Base-by-base conservation (phyloP, 2,329 filamentous ascomycete species). In the Colletotrichum noveboracense region DNA sequence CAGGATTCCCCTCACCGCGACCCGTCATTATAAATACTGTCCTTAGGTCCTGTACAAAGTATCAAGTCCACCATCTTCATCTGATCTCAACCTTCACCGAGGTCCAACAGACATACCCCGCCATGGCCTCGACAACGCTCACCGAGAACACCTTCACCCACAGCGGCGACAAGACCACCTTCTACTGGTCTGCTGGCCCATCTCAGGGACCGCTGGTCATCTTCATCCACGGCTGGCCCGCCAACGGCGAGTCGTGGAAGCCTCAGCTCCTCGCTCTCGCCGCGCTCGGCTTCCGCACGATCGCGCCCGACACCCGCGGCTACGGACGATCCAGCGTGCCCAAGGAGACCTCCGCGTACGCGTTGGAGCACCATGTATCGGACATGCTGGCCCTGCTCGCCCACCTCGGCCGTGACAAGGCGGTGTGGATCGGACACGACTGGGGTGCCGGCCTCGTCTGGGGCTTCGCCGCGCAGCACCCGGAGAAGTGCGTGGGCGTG, bases 401-500 rank as follows among this genome's bases (percentile, higher is more conserved):
- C 24, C 78, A 81, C 28, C 76, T 83, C 1, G 68, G 70, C 21
- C 79, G 87, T 24, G 74, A 80, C 0, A 82, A 83, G 9, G 87
- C 87, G 3, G 79, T 90, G n/a, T 89, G 88, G 87, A 80, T 88
- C 38, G 86, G 83, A 14, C 87, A 88, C 73, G 86, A 88, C 77
- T 88, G 87, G 87, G 82, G 82, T 62, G 77, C 81, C 14, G 80
- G 77, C 3, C 76, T 79, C 2, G 75, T 80, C 8, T 83, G 78
- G 52, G 77, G 78, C 10, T 62, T 84, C 32, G 82, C 81, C 36
- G 79, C 79, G 21, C 80, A 81, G 48, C 80, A 80, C 52, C 82
- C 82, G 0, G 77, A 82, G 9, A 76, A 69, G 43, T 79, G 79
- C 66, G 75, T 77, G 14, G 82, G 78, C 1, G 77, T 82, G 10